phyloP scores from a whole-genome alignment of 345 rosid genomes.

The Populus davidiana region DNA sequence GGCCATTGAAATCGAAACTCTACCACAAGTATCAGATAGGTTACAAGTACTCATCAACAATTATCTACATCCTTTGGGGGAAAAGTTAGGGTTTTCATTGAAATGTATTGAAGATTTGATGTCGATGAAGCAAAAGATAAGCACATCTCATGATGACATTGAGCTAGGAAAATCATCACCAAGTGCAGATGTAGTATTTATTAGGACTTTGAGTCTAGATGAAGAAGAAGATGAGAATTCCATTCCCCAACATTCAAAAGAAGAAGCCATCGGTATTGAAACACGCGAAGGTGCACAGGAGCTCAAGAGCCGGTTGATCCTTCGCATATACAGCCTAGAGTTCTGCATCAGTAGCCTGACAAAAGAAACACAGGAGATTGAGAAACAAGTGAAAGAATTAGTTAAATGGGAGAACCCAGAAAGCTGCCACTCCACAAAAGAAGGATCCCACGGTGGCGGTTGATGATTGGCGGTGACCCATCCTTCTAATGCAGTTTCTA shows the following conservation, averaged over 20 bases:
- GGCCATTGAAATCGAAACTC: slow-evolving; percentile 27
- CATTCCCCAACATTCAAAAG: slow-evolving; percentile 37
- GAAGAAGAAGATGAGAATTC: slow-evolving; percentile 25
- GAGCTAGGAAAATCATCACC: slow-evolving; percentile 45
- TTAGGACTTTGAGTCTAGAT: slow-evolving; percentile 19
- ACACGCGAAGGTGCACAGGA: slow-evolving; percentile 35
- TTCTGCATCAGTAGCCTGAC: slow-evolving; percentile 55
- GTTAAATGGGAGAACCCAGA: slow-evolving; percentile 46
- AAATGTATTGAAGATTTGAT: slow-evolving; percentile 41
- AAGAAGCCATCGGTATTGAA: slow-evolving; percentile 26
- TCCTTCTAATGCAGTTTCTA: too few species aligned
- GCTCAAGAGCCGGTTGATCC: slow-evolving; percentile 35
- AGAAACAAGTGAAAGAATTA: slow-evolving; percentile 44
- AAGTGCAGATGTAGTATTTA: slow-evolving; percentile 16
- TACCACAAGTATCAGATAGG: slow-evolving; percentile 30
- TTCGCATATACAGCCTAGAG: slow-evolving; percentile 43
- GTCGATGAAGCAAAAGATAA: slow-evolving; percentile 35
- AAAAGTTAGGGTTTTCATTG: slow-evolving; percentile 34
- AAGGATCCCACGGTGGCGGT: too few species aligned
- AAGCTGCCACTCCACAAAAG: neutral
- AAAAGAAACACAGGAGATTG: slow-evolving; percentile 45
- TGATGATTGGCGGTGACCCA: too few species aligned
- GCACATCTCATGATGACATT: slow-evolving; percentile 38
- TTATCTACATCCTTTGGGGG: slow-evolving; percentile 41
- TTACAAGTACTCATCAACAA: slow-evolving; percentile 19